A percentile compares a stretch with the other conserved stretches of the same genome.
Conservation (phyloP, 805 yeast species). For the Yueomyces sp. region DNA sequence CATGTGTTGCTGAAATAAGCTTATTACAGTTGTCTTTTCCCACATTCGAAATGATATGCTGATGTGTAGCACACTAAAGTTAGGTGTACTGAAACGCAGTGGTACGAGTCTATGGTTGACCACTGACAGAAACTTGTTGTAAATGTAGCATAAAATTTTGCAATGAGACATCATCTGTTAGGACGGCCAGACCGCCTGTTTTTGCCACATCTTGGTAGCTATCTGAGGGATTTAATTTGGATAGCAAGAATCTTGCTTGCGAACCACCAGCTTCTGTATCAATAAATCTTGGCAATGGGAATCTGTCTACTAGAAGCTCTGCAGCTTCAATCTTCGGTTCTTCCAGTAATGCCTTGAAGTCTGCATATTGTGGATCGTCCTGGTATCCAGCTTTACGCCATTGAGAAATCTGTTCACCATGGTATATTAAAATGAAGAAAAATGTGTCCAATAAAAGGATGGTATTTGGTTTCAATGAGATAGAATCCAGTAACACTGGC, state of each 20-base stretch:
- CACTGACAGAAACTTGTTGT: constrained; percentile 74
- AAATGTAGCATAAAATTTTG: constrained; percentile 93
- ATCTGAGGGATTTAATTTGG: constrained; percentile 89
- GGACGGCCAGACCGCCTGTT: constrained; percentile 61
- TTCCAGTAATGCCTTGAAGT: constrained; percentile 73
- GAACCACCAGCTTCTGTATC: constrained; percentile 98
- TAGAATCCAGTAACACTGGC: constrained; percentile 87
- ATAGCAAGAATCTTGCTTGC: constrained; percentile 91
- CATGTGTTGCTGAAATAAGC: no score
- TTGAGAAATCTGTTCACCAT: constrained; percentile 86
- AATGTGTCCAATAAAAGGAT: constrained; percentile 87
- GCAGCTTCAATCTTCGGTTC: constrained; percentile 91
- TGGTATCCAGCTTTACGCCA: constrained; percentile 97
- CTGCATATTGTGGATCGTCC: constrained; percentile 78
- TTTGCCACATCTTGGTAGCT: constrained; percentile 45
- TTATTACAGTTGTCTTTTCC: no score
- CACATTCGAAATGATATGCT: no score
- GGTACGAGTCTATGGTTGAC: constrained; percentile 11
- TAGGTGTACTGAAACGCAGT: not conserved
- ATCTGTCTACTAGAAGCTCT: constrained; percentile 77
- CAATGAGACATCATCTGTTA: constrained; percentile 91
- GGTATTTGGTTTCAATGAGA: constrained; percentile 78
- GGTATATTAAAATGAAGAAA: constrained; percentile 91
- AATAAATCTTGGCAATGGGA: constrained; percentile 94
- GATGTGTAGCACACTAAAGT: not conserved